Evolutionary conservation across 2,329 filamentous ascomycete genomes (phyloP).

Genomic region (Escovopsis sp.): DNA sequence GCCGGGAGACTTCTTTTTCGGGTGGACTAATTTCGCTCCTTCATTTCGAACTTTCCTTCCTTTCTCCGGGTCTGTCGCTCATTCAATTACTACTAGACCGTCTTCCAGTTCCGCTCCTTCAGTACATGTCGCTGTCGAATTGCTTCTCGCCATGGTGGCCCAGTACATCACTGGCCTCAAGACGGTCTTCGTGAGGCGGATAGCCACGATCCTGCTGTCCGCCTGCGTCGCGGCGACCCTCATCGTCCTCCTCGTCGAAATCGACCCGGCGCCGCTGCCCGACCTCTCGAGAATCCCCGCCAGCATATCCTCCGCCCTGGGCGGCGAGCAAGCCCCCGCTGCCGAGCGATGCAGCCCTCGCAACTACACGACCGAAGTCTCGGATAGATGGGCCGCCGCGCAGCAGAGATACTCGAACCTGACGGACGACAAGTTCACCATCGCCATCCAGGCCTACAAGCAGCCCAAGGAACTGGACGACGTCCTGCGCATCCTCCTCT

Average conservation of each 20-base stretch:
- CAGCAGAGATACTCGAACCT: constrained; percentile 25
- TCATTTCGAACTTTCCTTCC: neutral
- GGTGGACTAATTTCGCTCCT: neutral
- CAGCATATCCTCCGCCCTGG: neutral
- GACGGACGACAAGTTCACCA: constrained; percentile 14
- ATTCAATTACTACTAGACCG: neutral
- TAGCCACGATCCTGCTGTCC: constrained; percentile 4
- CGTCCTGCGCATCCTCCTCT: constrained; percentile 10
- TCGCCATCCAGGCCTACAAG: constrained; percentile 14
- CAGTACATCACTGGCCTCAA: constrained; percentile 5
- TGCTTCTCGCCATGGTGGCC: constrained; percentile 1
- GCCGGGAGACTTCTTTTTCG: too few species aligned
- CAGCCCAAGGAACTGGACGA: constrained; percentile 13
- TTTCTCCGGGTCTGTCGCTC: constrained; percentile 1
- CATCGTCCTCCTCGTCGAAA: constrained; percentile 3
- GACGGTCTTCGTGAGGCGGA: constrained; percentile 2
- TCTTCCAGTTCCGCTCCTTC: neutral
- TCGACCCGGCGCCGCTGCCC: constrained; percentile 3
- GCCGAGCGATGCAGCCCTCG: constrained; percentile 1
- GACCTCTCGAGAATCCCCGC: constrained; percentile 3
- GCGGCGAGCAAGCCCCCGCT: neutral
- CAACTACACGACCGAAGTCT: constrained; percentile 3
- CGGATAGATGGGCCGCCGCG: constrained; percentile 4
- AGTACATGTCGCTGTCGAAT: too few species aligned
- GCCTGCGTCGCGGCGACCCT: constrained; percentile 3